These are phyloP conservation scores for Mortierella sp. DNA, from an alignment of 371 early-diverging fungal genomes.

Conservation along the genomic window DNA sequence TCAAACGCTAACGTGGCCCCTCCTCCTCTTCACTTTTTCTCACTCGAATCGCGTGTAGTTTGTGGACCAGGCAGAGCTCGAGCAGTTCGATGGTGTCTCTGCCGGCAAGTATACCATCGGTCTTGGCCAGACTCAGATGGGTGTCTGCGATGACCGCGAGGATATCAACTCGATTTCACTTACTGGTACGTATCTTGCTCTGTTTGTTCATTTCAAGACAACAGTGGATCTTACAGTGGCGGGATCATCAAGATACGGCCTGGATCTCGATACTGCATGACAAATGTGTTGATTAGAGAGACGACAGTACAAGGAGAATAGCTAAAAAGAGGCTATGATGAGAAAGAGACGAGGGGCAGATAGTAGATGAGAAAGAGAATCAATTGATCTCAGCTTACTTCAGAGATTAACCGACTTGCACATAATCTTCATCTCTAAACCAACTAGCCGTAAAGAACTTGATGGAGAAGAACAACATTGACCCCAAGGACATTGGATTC, in stretches of 20 bases:
- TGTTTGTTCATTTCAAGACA: background rate
- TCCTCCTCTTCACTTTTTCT: background rate
- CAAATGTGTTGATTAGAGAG: too few relatives aligned
- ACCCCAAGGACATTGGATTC: slow-evolving; percentile 88
- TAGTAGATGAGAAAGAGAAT: too few relatives aligned
- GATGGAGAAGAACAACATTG: slow-evolving; percentile 91
- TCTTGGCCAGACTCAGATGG: slow-evolving; percentile 96
- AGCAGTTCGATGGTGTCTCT: slow-evolving; percentile 92
- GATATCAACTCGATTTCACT: slow-evolving; percentile 94
- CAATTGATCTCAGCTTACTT: too few relatives aligned
- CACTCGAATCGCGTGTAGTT: slow-evolving; percentile 63
- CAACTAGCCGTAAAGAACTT: slow-evolving; percentile 88
- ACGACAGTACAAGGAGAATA: too few relatives aligned
- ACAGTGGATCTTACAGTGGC: background rate
- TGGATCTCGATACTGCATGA: too few relatives aligned
- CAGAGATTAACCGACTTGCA: too few relatives aligned
- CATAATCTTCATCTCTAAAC: background rate
- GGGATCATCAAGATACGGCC: too few relatives aligned
- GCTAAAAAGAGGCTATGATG: too few relatives aligned
- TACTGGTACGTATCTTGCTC: slow-evolving; percentile 74
- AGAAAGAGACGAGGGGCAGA: too few relatives aligned
- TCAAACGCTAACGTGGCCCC: background rate
- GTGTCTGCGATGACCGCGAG: slow-evolving; percentile 95
- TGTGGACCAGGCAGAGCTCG: slow-evolving; percentile 89
- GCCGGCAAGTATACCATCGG: slow-evolving; percentile 98